These are phyloP conservation scores for Suillus discolor DNA, from an alignment of 768 basidiomycete species.

Conservation along the genomic window DNA sequence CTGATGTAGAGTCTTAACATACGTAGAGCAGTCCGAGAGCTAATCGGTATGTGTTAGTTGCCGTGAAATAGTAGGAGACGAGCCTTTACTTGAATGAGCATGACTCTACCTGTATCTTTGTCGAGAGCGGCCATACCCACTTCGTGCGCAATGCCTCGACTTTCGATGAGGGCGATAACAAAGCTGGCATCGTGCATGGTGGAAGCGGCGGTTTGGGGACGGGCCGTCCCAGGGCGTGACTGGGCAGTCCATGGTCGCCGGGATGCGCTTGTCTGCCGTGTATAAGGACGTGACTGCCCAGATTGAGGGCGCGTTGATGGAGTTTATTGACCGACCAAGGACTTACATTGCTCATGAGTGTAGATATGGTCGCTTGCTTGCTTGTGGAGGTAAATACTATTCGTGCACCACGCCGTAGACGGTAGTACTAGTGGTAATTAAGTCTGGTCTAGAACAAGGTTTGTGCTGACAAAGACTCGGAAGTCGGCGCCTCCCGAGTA, in stretches of 20 bases:
- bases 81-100: constrained; percentile 71
- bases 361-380: neutral
- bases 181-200: constrained; percentile 60
- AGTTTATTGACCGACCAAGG: neutral
- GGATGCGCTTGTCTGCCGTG: constrained; percentile 14
- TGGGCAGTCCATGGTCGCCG: constrained; percentile 56
- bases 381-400: neutral
- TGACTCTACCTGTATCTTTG: constrained; percentile 71
- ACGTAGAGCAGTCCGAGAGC: constrained; percentile 87
- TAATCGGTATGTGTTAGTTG: constrained; percentile 30
- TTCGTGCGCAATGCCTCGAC: constrained; percentile 77
- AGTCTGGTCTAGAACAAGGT: too few species aligned
- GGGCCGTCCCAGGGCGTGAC: constrained; percentile 50
- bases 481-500: too few species aligned
- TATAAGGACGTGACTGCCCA: constrained; percentile 15
- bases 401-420: too few species aligned
- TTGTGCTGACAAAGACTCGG: too few species aligned
- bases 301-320: constrained; percentile 21
- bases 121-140: constrained; percentile 90
- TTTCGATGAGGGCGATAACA: constrained; percentile 73
- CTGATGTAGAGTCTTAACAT: constrained; percentile 86
- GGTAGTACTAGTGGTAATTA: too few species aligned
- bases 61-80: constrained; percentile 5
- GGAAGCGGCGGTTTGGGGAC: constrained; percentile 69
- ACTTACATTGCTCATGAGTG: neutral